Evolutionary conservation across 2,329 filamentous ascomycete genomes (phyloP).

Genomic region (Epichloe festucae): DNA sequence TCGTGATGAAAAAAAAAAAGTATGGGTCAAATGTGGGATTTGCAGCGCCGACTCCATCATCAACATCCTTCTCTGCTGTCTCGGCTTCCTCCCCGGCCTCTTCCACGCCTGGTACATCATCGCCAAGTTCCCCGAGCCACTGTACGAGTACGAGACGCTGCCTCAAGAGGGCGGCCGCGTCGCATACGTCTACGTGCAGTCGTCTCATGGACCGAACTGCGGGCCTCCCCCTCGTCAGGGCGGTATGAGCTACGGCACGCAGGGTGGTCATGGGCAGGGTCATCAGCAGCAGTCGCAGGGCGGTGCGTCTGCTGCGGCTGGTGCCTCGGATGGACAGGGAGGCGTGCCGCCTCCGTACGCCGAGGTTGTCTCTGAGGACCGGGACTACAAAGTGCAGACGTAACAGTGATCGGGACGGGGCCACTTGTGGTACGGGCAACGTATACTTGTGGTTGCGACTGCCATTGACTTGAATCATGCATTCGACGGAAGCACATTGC

Average conservation of each 20-base stretch:
- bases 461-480: background rate
- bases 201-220: conserved; percentile 24
- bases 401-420: conserved; percentile 12
- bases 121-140: conserved; percentile 67
- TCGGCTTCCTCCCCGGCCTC: conserved; percentile 74
- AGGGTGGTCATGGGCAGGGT: background rate
- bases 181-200: conserved; percentile 65
- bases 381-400: conserved; percentile 79
- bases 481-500: background rate
- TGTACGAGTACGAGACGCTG: conserved; percentile 56
- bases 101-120: conserved; percentile 98
- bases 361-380: conserved; percentile 76
- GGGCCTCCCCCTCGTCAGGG: conserved; percentile 16
- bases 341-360: conserved; percentile 69
- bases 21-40: conserved; percentile 93
- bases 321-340: conserved; percentile 26
- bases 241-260: conserved; percentile 11
- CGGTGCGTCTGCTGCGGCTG: conserved; percentile 25
- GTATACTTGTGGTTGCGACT: background rate
- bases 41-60: conserved; percentile 88
- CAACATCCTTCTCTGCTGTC: conserved; percentile 79
- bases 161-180: conserved; percentile 47
- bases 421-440: background rate
- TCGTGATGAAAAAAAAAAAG: conserved; percentile 27
- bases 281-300: conserved; percentile 13